Base-by-base conservation (phyloP, 495 filamentous ascomycete species). In the Talaromyces nanjingensis region DNA sequence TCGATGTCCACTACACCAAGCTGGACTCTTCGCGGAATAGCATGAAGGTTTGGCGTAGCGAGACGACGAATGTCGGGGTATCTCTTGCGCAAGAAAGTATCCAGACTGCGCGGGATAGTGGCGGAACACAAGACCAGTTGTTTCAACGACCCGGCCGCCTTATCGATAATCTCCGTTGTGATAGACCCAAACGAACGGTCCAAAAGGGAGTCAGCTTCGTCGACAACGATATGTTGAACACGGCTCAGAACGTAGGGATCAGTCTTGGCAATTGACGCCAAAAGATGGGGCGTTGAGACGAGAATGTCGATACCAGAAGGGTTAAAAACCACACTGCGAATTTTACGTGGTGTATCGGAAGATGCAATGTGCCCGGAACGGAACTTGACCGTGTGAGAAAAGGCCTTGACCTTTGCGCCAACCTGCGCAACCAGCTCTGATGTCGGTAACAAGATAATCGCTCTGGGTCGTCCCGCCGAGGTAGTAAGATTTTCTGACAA, bases 71-170 rank as follows among this genome's bases (percentile, higher is more conserved):
- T 89, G 67, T 89, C 81, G 7, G 94, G 93, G 75, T 92, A 97
- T 59, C 86, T 84, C 61, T 86, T 85, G 56, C 82, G 83, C n/a
- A 98, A 83, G 70, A 88, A 90, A 59, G 80, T 85, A 73, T 98
- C 93, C 4, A 98, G 83, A 69, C 89, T 89, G 62, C 86, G 85
- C 2, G 94, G 94, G 65, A 98, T 98, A 12, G 94, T 98, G 64
- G 94, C 94, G 3, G 94, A 98, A 79, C 94, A 98, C 63, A 98
- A 85, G 24, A 98, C 84, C n/a, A 98, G 81, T 70, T 97, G 91
- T 64, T 89, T 84, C 8, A 98, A 80, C 0, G 90, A 91, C 2
- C 91, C 88, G 2, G 85, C 80, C 3, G 84, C 81, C 65, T 89
- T 87, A 70, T 93, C 88, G 65, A 98, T 83, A 64, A 98, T 87